Evolutionary conservation across 2,329 filamentous ascomycete species (phyloP).

Genomic region (Ophiostoma piceae): DNA sequence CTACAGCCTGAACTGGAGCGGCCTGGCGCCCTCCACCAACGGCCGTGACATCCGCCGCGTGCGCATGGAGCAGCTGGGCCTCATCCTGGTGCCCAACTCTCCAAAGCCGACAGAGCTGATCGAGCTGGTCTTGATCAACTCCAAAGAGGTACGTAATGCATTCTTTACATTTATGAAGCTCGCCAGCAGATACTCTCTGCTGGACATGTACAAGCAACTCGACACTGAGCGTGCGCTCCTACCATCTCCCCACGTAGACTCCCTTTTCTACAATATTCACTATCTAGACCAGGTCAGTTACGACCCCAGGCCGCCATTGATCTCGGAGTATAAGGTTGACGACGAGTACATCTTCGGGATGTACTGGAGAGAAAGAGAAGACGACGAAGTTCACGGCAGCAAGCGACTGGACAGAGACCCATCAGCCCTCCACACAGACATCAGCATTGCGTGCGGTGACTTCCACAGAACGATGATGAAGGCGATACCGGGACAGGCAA

Average conservation of each 20-base stretch:
- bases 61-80: constrained; percentile 18
- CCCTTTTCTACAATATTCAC: background rate
- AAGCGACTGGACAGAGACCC: background rate
- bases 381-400: background rate
- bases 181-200: background rate
- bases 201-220: background rate
- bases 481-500: background rate
- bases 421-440: background rate
- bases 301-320: background rate
- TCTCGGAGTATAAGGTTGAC: background rate
- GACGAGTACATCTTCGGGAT: background rate
- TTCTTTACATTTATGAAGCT: background rate
- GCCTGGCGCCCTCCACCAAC: background rate
- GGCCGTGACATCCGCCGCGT: background rate
- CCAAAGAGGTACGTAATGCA: background rate
- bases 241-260: background rate
- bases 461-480: background rate
- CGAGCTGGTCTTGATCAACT: background rate
- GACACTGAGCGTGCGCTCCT: background rate
- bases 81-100: constrained; percentile 13
- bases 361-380: background rate
- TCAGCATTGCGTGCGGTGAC: background rate
- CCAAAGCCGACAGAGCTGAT: background rate
- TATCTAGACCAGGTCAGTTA: background rate
- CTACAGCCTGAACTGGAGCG: constrained; percentile 5